A percentile compares a stretch with the other conserved stretches of the same genome.
Evolutionary conservation across 495 filamentous ascomycete species (phyloP).

Genomic region (Schizothecium vesticola): DNA sequence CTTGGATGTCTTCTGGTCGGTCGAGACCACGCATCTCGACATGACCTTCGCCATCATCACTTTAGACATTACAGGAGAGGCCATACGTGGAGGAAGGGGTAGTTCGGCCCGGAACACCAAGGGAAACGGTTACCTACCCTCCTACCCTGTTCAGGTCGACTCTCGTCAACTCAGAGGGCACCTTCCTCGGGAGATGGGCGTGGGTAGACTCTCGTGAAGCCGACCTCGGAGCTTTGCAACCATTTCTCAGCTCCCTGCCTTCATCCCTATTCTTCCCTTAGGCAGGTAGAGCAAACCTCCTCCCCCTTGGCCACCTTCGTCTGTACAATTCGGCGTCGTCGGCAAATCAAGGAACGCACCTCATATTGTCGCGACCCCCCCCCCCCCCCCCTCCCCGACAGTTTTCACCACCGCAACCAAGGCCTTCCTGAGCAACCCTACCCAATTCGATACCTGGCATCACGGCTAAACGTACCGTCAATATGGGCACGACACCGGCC

Average conservation of each 20-base stretch:
- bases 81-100: neutral
- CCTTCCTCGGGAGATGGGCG: neutral
- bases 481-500: constrained; percentile 8
- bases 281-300: neutral
- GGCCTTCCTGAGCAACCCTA: neutral
- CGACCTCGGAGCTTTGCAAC: neutral
- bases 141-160: neutral
- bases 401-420: neutral
- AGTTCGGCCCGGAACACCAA: neutral
- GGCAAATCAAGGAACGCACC: neutral
- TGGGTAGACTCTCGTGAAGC: neutral
- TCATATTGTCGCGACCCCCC: neutral
- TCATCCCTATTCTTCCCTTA: neutral
- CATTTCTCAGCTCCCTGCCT: neutral
- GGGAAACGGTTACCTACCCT: too few relatives aligned
- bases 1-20: neutral
- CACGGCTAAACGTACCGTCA: constrained; percentile 11
- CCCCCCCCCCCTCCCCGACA: too few relatives aligned
- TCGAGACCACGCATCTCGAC: neutral
- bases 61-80: neutral
- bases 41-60: neutral
- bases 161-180: neutral
- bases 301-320: neutral
- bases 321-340: neutral
- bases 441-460: constrained; percentile 2